Evolutionary conservation across 1,284 basidiomycete species (phyloP), one percentile per base, ranked within the genome.

Genomic region (Leccinum ponderosum): DNA sequence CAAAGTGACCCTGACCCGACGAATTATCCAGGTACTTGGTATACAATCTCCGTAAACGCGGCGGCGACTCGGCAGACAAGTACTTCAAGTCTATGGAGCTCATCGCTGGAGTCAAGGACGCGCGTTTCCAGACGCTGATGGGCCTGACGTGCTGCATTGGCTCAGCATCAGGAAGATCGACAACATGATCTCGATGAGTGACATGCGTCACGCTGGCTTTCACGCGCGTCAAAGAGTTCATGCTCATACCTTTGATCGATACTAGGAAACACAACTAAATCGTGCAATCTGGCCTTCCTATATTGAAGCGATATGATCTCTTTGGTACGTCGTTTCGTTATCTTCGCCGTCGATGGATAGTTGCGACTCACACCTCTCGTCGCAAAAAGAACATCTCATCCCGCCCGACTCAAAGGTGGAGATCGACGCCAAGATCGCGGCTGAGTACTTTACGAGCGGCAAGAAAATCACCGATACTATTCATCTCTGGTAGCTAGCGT

Each of bases 251-350:
- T 20, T 33, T 33, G 5, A 53, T 17, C 17, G 17, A 17, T 17
- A n/a, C n/a, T 73, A 90, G 93, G 90, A 97, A 97, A 85, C 95
- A 97, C 79, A 87, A 97, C 67, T 94, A 95, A 6, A 95, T 97
- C 59, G 90, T 97, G 55, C 82, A 87, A 64, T 90, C 87, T 8
- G 96, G 95, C 0, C 97, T 98, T 66, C 86, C 86, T 1, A 95
- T 98, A 67, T 61, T 84, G 69, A 87, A 84, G 61, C 81, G 95
- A 61, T 96, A 95, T 70, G 94, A 96, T 75, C 81, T 96, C 37
- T 93, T 93, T 17, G 89, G 86, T 85, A 66, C 17, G 78, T 74
- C 14, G 9, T 39, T 14, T 15, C 14, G 14, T 50, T 50, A 25
- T 25, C 11, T 14, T 14, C 14, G 14, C 20, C 20, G 14, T 50